Base-by-base conservation (phyloP, 495 filamentous ascomycete species). In the Viridothelium virens region DNA sequence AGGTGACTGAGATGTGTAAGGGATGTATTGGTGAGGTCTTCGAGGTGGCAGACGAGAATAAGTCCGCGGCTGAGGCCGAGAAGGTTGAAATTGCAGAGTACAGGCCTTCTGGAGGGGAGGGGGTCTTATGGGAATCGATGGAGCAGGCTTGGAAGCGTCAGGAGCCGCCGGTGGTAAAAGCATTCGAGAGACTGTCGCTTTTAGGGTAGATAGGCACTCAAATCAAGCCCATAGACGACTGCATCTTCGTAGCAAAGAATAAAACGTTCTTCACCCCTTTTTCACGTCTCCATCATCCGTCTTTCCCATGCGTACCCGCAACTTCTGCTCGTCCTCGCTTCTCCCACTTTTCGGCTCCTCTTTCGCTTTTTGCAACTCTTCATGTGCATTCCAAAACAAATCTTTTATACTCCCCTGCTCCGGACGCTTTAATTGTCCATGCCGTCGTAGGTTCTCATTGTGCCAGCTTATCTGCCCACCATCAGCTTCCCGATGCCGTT, bases 11-110 rank as follows among this genome's bases (percentile, higher is more conserved):
- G 50, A 80, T 84, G 70, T 94, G 91, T 75, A 73, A 75, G 66
- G 77, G 73, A 12, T 86, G 84, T 66, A 77, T 90, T 12, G 80
- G 75, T 61, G 89, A 92, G 70, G 85, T 96, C 0, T 94, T 91
- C 77, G 66, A 70, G 70, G 71, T 63, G 33, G 72, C 73, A 3
- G 67, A 68, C 34, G 67, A 61, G 53, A 70, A 72, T 37, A 65
- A 65, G 39, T 47, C 68, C 62, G 70, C 47, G 39, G 70, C 70
- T 12, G 73, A 56, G 75, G 77, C 0, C 65, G 69, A 11, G 64
- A 62, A 11, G 63, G 70, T 67, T 18, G 75, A 74, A 48, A 77
- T 74, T 31, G 72, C 59, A 2, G 76, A 74, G 16, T 75, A 64
- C 10, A 72, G 72, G 64, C 75, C 74, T 6, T 65, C 61, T 50